Percentiles rank a stretch among this genome's conserved stretches.
Evolutionary conservation across 495 filamentous ascomycete species (phyloP).

Genomic region (Daldinia caldariorum): DNA sequence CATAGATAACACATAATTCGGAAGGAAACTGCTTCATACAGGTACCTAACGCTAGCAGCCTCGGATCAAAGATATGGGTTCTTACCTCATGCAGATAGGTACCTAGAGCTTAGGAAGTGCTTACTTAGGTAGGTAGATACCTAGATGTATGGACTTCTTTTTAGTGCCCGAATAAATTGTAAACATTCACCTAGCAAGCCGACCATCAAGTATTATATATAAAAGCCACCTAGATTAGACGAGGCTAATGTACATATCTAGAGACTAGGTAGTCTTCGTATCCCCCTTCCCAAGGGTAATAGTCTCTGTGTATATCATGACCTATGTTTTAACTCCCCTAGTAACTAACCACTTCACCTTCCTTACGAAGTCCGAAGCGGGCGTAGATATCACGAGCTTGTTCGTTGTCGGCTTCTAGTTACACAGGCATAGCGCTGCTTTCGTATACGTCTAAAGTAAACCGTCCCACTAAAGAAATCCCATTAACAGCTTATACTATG

Average conservation of each 20-base stretch:
- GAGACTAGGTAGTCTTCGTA: background rate
- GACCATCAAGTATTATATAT: background rate
- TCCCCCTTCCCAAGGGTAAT: constrained; percentile 13
- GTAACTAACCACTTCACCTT: constrained; percentile 15
- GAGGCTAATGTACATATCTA: background rate
- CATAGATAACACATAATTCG: background rate
- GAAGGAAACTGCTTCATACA: background rate
- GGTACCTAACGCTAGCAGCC: background rate
- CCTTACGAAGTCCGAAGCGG: constrained; percentile 26
- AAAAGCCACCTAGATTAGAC: background rate
- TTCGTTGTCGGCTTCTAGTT: constrained; percentile 29
- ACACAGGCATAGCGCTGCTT: constrained; percentile 31
- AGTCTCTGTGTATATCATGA: constrained; percentile 34
- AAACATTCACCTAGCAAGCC: background rate
- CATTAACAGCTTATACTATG: constrained; percentile 24
- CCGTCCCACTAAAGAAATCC: constrained; percentile 23
- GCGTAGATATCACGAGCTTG: constrained; percentile 22
- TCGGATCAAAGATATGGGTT: background rate
- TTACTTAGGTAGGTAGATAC: background rate
- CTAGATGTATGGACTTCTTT: background rate
- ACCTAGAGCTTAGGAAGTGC: too few relatives aligned
- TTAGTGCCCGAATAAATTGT: background rate
- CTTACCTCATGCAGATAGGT: too few relatives aligned
- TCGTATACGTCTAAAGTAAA: constrained; percentile 30
- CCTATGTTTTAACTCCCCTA: constrained; percentile 27